Evolutionary conservation across 805 yeast species (phyloP).

Genomic region (Spathaspora boniae): DNA sequence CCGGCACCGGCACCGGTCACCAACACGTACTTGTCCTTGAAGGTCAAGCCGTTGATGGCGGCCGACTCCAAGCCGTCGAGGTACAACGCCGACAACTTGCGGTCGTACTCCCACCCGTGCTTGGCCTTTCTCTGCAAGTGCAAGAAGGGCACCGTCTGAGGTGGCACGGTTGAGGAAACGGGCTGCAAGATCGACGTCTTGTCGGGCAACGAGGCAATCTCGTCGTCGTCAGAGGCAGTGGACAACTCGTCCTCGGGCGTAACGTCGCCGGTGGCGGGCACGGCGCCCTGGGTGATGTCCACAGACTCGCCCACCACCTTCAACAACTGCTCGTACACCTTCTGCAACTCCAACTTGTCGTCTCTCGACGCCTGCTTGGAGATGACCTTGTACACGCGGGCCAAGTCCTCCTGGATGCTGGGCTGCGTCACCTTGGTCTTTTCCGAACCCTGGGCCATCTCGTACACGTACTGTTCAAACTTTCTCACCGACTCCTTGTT

Average conservation of each 20-base stretch:
- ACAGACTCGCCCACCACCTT: constrained; percentile 69
- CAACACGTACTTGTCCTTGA: constrained; percentile 82
- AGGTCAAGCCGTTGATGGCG: constrained; percentile 91
- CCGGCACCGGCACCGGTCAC: constrained; percentile 99
- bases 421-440: constrained; percentile 69
- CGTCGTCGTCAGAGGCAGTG: constrained; percentile 63
- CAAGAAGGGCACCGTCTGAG: constrained; percentile 90
- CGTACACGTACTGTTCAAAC: constrained; percentile 90
- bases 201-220: constrained; percentile 81
- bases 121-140: constrained; percentile 78
- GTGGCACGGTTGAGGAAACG: constrained; percentile 69
- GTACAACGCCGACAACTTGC: constrained; percentile 68
- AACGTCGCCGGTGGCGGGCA: constrained; percentile 44
- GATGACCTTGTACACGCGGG: constrained; percentile 77
- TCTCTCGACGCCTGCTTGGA: constrained; percentile 59
- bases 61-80: constrained; percentile 90
- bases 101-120: constrained; percentile 85
- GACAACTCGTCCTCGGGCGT: constrained; percentile 38
- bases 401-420: constrained; percentile 79
- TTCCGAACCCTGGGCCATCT: constrained; percentile 94
- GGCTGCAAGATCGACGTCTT: constrained; percentile 66
- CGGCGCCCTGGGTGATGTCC: constrained; percentile 53
- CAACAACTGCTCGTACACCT: constrained; percentile 66
- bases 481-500: constrained; percentile 90
- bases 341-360: constrained; percentile 68